Base-by-base conservation (phyloP, 305 asterid genomes). In the Striga hermonthica region DNA sequence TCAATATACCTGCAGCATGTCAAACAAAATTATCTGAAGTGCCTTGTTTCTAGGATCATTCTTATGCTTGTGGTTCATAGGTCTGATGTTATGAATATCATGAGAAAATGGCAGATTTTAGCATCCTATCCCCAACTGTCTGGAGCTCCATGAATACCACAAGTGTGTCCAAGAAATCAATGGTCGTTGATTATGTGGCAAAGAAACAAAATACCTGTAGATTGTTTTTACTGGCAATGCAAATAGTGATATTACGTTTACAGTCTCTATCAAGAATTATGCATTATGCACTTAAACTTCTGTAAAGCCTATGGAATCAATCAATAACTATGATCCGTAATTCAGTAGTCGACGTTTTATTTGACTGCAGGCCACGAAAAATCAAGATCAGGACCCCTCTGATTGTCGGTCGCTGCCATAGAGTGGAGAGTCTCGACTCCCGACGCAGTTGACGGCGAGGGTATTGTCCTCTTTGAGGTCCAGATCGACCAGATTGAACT, bases 11-110 rank as follows among this genome's bases (percentile, higher is more conserved):
- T 90, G 94, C 54, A 93, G 81, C 91, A 90, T 82, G 53, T 82
- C 55, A 41, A 83, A 93, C 76, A 93, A 74, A 65, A 81, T 80
- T 66, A 75, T 88, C 75, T 93, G 97, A 75, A 93, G 95, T 10
- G 81, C 79, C 64, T 80, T 82, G 78, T 90, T 93, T 79, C 77
- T 86, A 10, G 79, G 82, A 64, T 93, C 95, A 60, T 84, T 88
- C 86, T 90, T 93, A 75, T 86, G 95, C 83, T 86, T 90, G 83
- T 80, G 92, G 79, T 90, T 90, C 95, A 93, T 81, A 11, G 81
- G 82, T 37, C 62, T 74, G 70, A 93, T 86, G 64, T 83, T 80
- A 52, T 86, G 85, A 75, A 93, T 75, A 63, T 86, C 79, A 64
- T 93, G 96, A 13, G 88, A 77, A 74, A 85, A 93, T 5, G 99